These are phyloP conservation scores for Penicillium mononematosum DNA, from an alignment of 495 filamentous ascomycete species.

Conservation along the genomic window DNA sequence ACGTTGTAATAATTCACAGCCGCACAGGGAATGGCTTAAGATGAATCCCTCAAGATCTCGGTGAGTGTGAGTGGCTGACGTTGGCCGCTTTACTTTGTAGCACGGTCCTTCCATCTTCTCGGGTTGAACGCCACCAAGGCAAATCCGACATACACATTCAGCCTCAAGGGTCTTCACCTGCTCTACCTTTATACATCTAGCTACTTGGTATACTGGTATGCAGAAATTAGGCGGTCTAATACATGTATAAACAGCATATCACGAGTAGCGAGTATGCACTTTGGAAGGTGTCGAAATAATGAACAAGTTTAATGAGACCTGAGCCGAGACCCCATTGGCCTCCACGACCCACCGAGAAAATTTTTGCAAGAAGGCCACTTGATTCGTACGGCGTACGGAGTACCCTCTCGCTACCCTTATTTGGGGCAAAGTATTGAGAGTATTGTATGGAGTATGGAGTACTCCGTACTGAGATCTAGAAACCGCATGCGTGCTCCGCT, in stretches of 20 bases:
- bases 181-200: neutral
- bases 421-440: conserved; percentile 5
- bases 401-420: neutral
- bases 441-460: neutral
- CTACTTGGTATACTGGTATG: neutral
- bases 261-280: neutral
- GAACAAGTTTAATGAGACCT: neutral
- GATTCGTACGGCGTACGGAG: neutral
- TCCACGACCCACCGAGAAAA: conserved; percentile 5
- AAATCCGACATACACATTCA: neutral
- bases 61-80: neutral
- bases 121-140: conserved; percentile 1
- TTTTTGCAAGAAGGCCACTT: conserved; percentile 3
- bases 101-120: neutral
- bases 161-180: neutral
- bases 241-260: neutral
- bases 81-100: neutral
- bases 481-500: neutral
- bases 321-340: neutral
- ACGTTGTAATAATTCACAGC: neutral
- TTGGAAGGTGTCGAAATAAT: conserved; percentile 15
- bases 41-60: neutral
- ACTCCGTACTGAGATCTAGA: neutral
- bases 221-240: neutral
- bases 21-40: neutral